Base-by-base conservation (phyloP, 2,329 filamentous ascomycete genomes). In the Leptographium wingfieldii region DNA sequence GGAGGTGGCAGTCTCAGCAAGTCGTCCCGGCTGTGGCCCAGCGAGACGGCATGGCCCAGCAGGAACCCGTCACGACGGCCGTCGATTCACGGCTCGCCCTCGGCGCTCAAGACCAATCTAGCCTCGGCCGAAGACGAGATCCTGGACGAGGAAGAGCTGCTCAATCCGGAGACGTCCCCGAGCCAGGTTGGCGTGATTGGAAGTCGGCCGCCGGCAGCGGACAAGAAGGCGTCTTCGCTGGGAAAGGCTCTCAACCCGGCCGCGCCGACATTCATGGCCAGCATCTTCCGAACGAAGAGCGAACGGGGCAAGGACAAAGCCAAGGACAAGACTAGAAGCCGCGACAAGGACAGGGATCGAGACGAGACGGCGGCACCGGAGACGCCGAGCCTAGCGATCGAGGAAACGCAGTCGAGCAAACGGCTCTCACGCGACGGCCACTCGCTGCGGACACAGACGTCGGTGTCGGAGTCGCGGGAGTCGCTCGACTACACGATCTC, bases 211-310 rank as follows among this genome's bases (percentile, higher is more conserved):
- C 90, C 87, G 2, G 73, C 75, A 5, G 70, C 69, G 7, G 66
- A 73, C 48, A 76, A 70, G 70, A 80, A 67, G 76, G 29, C 56
- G 54, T 55, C 61, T 77, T 55, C 76, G 77, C 68, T 67, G 75
- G 85, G 69, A 71, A 84, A 71, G 74, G 85, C 72, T 67, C 79
- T 97, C 33, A 97, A 99, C 67, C 94, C 94, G 9, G 83, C 89
- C 7, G 94, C 92, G 0, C 92, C 92, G 10, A 89, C 87, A 0
- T 97, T 97, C 70, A 92, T 87, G 72, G 85, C 80, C 11, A 80
- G 85, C 46, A 82, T 94, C 61, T 82, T 84, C 66, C 76, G 79
- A 5, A 70, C 70, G 35, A 76, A 74, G 63, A 65, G 68, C 19
- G 72, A 72, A 60, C 62, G 62, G 62, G 68, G 27, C n/a, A 74